These are phyloP conservation scores for Macrotyloma uniflorum DNA, from an alignment of 306 rosid genomes.

Conservation along the genomic window DNA sequence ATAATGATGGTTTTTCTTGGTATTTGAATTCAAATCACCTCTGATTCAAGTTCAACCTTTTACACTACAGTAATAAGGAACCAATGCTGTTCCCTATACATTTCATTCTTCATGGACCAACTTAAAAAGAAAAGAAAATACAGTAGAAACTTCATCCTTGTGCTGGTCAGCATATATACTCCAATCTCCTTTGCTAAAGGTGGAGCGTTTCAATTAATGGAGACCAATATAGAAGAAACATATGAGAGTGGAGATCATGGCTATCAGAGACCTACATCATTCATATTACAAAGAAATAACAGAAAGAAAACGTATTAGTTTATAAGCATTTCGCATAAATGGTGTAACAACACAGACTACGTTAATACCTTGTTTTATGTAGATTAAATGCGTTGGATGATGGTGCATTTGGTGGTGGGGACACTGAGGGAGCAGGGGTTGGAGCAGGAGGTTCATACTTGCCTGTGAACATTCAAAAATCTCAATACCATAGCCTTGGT, in stretches of 20 bases:
- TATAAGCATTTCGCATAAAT: too few relatives aligned
- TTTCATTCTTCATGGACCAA: too few relatives aligned
- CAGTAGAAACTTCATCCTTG: not conserved
- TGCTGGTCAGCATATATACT: slow-evolving; percentile 12
- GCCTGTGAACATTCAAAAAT: slow-evolving; percentile 40
- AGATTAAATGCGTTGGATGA: slow-evolving; percentile 40
- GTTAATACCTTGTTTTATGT: slow-evolving; percentile 50
- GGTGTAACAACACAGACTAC: too few relatives aligned
- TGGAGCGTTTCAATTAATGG: slow-evolving; percentile 7
- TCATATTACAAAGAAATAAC: slow-evolving; percentile 8
- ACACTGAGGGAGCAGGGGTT: slow-evolving; percentile 35
- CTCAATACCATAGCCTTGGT: not conserved
- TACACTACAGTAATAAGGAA: not conserved
- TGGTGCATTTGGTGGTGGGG: slow-evolving; percentile 29
- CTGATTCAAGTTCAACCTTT: too few relatives aligned
- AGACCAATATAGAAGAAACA: slow-evolving; percentile 38
- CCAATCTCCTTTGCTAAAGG: slow-evolving; percentile 24
- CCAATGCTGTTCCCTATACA: too few relatives aligned
- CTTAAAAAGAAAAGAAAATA: not conserved
- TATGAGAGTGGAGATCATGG: slow-evolving; percentile 37
- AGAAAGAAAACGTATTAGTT: not conserved
- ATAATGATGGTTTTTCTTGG: too few relatives aligned
- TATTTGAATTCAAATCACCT: too few relatives aligned
- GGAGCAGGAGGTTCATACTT: slow-evolving; percentile 40
- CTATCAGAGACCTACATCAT: slow-evolving; percentile 49